phyloP scores from a whole-genome alignment of 2,329 filamentous ascomycete genomes.

The Monosporascus sp. region DNA sequence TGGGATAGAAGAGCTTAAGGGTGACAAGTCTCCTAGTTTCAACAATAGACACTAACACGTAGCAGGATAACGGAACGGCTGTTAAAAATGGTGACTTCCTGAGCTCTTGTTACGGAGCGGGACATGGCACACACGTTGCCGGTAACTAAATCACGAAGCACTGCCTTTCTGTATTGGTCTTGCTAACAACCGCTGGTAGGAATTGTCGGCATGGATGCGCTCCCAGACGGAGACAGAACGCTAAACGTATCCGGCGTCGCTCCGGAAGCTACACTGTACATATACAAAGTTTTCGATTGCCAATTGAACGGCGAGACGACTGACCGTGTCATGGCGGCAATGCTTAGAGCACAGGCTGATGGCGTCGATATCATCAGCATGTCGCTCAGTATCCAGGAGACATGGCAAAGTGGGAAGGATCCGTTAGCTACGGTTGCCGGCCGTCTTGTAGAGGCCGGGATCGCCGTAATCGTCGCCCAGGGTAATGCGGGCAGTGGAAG shows the following conservation, averaged over 20 bases:
- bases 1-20: no score
- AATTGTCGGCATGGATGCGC: constrained; percentile 9
- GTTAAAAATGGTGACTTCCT: constrained; percentile 5
- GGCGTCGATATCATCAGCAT: constrained; percentile 25
- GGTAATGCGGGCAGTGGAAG: constrained; percentile 15
- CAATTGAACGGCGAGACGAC: constrained; percentile 2
- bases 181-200: constrained; percentile 1
- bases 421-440: constrained; percentile 9
- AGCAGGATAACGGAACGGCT: constrained; percentile 8
- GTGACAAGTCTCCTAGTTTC: no score
- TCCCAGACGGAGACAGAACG: constrained; percentile 5
- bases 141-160: background rate
- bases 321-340: constrained; percentile 21
- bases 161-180: background rate
- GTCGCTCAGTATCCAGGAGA: constrained; percentile 15
- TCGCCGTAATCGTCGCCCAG: constrained; percentile 17
- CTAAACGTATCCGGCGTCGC: constrained; percentile 12
- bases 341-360: constrained; percentile 19
- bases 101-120: constrained; percentile 7
- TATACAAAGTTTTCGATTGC: constrained; percentile 11
- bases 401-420: constrained; percentile 7
- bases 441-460: constrained; percentile 9
- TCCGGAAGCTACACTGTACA: constrained; percentile 8
- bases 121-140: constrained; percentile 12
- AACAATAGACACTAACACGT: no score